phyloP scores from a whole-genome alignment of 257 asterid genomes.

The Plantago ovata region DNA sequence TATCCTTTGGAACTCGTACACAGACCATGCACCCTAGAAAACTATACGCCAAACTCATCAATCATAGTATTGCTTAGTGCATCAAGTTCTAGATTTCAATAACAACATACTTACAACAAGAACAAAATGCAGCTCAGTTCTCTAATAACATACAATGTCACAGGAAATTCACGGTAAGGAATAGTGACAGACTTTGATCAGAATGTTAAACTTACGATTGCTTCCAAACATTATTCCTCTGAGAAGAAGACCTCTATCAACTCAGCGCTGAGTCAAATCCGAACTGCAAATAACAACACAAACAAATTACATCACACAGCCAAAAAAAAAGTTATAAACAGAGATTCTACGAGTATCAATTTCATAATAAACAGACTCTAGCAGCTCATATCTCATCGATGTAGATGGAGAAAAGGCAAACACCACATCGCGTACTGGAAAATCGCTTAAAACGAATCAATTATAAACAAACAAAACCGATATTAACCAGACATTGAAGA shows the following conservation, averaged over 20 bases:
- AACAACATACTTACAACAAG: background rate
- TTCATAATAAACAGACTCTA: background rate
- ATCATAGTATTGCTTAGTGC: background rate
- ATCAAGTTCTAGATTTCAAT: background rate
- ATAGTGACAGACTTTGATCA: too few species aligned
- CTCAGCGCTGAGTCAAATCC: constrained; percentile 24
- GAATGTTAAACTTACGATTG: too few species aligned
- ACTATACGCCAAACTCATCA: background rate
- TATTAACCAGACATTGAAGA: constrained; percentile 2
- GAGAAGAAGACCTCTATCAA: constrained; percentile 12
- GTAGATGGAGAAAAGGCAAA: background rate
- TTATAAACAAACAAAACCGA: background rate
- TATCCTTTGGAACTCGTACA: too few species aligned
- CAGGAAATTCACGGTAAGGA: too few species aligned
- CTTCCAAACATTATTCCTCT: constrained; percentile 49
- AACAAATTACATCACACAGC: background rate
- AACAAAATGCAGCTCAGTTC: too few species aligned
- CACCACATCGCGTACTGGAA: background rate
- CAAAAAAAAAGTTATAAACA: too few species aligned
- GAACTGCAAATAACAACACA: constrained; percentile 16
- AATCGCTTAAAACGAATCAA: background rate
- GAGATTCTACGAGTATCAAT: too few species aligned
- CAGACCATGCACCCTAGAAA: too few species aligned
- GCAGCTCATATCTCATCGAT: background rate
- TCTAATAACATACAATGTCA: too few species aligned